These are phyloP conservation scores for Actinomucor elegans DNA, from an alignment of 371 early-diverging fungal genomes.

Conservation along the genomic window DNA sequence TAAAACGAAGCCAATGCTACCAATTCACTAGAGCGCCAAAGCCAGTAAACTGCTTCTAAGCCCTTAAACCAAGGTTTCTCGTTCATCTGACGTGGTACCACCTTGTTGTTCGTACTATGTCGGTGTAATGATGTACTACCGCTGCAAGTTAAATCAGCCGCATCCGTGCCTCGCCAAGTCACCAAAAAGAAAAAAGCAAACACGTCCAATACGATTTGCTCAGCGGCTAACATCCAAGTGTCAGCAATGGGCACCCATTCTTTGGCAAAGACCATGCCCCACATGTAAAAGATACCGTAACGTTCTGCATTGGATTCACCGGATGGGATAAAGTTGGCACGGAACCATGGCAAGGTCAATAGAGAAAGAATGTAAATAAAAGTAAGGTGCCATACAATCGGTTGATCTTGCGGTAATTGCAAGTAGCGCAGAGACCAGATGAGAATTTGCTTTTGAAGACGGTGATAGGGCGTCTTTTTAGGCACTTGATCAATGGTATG, in stretches of 20 bases:
- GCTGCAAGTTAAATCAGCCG: conserved; percentile 8
- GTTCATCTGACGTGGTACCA: not conserved
- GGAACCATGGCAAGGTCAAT: conserved; percentile 51
- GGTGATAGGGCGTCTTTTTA: not conserved
- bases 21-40: conserved; percentile 43
- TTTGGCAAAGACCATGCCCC: conserved; percentile 51
- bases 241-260: conserved; percentile 84
- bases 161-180: conserved; percentile 28
- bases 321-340: conserved; percentile 57
- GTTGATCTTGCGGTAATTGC: conserved; percentile 27
- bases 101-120: not conserved
- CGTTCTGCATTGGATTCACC: conserved; percentile 37
- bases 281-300: conserved; percentile 59
- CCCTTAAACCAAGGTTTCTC: conserved; percentile 29
- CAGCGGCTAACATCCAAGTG: conserved; percentile 70
- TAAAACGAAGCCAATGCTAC: conserved; percentile 37
- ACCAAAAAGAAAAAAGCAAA: conserved; percentile 46
- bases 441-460: conserved; percentile 26
- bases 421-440: conserved; percentile 30
- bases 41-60: conserved; percentile 33
- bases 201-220: conserved; percentile 44
- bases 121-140: not conserved
- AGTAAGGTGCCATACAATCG: conserved; percentile 45
- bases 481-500: conserved; percentile 28
- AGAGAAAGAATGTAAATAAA: conserved; percentile 47